phyloP scores from a whole-genome alignment of 2,329 filamentous ascomycete species.

The Fusarium agapanthi region DNA sequence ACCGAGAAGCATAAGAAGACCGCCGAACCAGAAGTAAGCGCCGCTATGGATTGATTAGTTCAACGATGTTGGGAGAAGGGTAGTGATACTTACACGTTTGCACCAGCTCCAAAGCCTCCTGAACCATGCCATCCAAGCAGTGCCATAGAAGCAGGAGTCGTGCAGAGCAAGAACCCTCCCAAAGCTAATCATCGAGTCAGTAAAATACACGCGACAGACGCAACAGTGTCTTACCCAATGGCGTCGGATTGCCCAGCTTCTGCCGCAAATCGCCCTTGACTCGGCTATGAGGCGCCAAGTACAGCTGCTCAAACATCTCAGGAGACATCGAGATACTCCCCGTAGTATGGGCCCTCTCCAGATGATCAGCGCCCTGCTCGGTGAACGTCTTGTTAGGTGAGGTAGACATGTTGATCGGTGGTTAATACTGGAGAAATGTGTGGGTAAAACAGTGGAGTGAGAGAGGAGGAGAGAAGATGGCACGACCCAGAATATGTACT shows the following conservation, averaged over 20 bases:
- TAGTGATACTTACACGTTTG: neutral
- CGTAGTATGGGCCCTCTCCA: neutral
- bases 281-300: neutral
- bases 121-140: neutral
- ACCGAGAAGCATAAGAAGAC: neutral
- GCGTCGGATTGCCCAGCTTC: neutral
- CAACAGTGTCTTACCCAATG: neutral
- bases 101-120: neutral
- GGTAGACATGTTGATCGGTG: neutral
- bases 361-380: neutral
- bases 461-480: neutral
- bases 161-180: neutral
- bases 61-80: accelerated
- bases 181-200: neutral
- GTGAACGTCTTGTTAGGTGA: neutral
- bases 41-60: neutral
- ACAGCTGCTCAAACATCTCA: neutral
- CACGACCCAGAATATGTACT: neutral
- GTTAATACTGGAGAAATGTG: neutral
- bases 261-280: neutral
- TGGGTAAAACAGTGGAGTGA: neutral
- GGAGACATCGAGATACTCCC: neutral
- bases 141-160: neutral
- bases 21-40: neutral
- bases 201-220: accelerated